Evolutionary conservation across 371 early-diverging fungal species (phyloP), one percentile per base, ranked within the genome.

Genomic region (Rhizopus delemar): DNA sequence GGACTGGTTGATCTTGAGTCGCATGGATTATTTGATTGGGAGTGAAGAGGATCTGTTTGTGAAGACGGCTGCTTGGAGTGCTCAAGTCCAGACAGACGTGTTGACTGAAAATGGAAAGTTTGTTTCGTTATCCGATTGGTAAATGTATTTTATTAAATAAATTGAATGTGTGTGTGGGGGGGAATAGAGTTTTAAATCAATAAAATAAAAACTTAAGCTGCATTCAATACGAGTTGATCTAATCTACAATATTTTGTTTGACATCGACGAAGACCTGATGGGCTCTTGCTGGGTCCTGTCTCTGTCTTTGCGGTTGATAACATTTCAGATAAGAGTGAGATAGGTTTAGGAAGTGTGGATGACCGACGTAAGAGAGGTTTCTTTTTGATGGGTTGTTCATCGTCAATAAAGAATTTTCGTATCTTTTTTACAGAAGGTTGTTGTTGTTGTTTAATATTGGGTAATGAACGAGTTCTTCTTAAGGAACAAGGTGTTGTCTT

Each of bases 1-100:
- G 75, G 77, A 77, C 36, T 80, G 77, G 77, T 56, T 63, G 7
- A 66, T 80, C 15, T 57, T 80, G n/a, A 63, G 74, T 1, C 62
- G 77, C 3, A 73, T 77, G 77, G 77, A 80, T 62, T 66, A 68
- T 61, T 63, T 80, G 22, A 48, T 80, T 1, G 80, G 80, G 0
- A 35, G 46, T 9, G 35, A 63, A 16, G 53, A 60, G 2, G 77
- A 76, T 50, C 48, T 16, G 1, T 71, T 68, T 11, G 33, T 75
- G 9, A 68, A 66, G 39, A 73, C 72, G 11, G 75, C 77, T 8
- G 77, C 77, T 9, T 76, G 77, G 77, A 68, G 72, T 12, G 77
- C 80, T 33, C 80, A 80, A 43, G 78, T 75, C 0, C 60, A 72
- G 36, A 73, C 75, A 0, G 75, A 74, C 46, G 43, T 67, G 38